Percentiles rank a stretch among this genome's conserved stretches.
Evolutionary conservation across 768 basidiomycete genomes (phyloP).

Genomic region (Serendipita indica): DNA sequence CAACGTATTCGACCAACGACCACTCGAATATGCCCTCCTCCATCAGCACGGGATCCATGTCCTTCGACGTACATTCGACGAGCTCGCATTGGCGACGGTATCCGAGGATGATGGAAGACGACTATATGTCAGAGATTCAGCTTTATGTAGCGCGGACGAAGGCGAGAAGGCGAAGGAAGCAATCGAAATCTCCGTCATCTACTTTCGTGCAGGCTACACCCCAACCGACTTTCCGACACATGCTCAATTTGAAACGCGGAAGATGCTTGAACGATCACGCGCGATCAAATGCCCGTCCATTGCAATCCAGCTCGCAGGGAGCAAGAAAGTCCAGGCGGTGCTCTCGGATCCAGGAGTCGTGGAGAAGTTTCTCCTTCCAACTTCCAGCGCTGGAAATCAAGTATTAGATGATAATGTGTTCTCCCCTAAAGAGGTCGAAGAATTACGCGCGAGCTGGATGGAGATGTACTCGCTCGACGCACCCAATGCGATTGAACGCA

Average conservation of each 20-base stretch:
- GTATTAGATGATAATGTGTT: slow-evolving; percentile 21
- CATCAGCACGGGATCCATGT: slow-evolving; percentile 68
- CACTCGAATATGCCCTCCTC: slow-evolving; percentile 74
- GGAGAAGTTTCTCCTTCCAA: slow-evolving; percentile 46
- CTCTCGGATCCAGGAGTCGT: slow-evolving; percentile 58
- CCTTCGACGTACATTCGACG: slow-evolving; percentile 58
- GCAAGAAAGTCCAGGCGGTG: slow-evolving; percentile 90
- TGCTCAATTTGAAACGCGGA: slow-evolving; percentile 53
- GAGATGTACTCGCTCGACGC: slow-evolving; percentile 66
- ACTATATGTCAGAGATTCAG: too few relatives aligned
- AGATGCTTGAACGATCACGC: slow-evolving; percentile 59
- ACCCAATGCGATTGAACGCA: slow-evolving; percentile 30
- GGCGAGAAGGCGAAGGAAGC: slow-evolving; percentile 18
- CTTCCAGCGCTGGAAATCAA: slow-evolving; percentile 14
- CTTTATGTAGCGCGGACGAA: too few relatives aligned
- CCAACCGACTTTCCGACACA: slow-evolving; percentile 64
- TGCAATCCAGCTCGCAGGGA: slow-evolving; percentile 84
- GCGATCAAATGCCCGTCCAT: slow-evolving; percentile 92
- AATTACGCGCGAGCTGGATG: slow-evolving; percentile 67
- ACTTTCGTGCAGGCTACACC: slow-evolving; percentile 82
- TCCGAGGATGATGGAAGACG: background rate
- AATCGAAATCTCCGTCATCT: slow-evolving; percentile 72
- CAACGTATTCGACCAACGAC: slow-evolving; percentile 88
- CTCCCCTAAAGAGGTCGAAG: slow-evolving; percentile 29
- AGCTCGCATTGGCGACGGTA: slow-evolving; percentile 48